Evolutionary conservation across 2,329 filamentous ascomycete genomes (phyloP), one percentile per base, ranked within the genome.

Genomic region (Dissoconium aciculare): DNA sequence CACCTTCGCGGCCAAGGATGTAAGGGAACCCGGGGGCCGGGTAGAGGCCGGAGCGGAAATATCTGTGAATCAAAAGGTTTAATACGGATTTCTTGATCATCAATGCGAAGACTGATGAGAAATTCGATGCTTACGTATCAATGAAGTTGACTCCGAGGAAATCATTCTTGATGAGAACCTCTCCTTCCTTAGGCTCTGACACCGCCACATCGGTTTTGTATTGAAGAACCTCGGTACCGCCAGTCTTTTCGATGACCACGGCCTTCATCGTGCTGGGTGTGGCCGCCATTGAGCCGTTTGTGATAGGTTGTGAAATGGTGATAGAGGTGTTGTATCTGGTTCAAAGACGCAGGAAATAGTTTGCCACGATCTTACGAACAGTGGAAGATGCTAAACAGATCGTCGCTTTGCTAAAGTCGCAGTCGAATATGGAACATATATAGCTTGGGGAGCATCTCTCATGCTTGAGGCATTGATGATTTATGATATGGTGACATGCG

Each of bases 11-110:
- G 38, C 85, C 84, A 12, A 87, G 74, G 30, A 76, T 74, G 45
- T 79, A 68, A 4, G 84, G 85, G 45, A 79, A 72, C 2, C 60
- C 52, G 1, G 78, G 66, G 1, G 74, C 61, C 8, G 65, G 60
- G 63, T 93, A 93, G 30, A 92, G 69, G 8, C 85, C 85, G 9
- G 69, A 73, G 52, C 85, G 82, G 68, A 85, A 91, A 59, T 93
- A 92, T 23, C 66, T 73, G 39, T 31, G 21, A 11, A 3, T 4
- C 10, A 21, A 27, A 15, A 28, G 31, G 28, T n/a, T n/a, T n/a
- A n/a, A n/a, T n/a, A n/a, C n/a, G n/a, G n/a, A n/a, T n/a, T n/a
- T n/a, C n/a, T n/a, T n/a, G n/a, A 23, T 23, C 19, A 8, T 8
- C n/a, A 8, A n/a, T n/a, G 8, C 28, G 21, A 28, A 17, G 33